phyloP scores from a whole-genome alignment of 345 rosid species.

The Toxicodendron radicans region DNA sequence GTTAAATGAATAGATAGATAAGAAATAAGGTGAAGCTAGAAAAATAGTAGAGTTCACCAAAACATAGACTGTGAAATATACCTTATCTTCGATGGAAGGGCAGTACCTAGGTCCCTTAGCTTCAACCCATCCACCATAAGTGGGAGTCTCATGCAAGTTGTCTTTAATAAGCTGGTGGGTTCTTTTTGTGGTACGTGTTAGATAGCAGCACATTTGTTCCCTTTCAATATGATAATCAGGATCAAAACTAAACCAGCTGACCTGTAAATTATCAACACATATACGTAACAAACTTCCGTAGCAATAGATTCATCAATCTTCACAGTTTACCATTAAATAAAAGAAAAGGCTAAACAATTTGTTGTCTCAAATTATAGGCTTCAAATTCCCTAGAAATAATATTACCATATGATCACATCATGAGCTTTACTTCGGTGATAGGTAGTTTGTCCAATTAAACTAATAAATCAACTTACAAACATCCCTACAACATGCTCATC shows the following conservation, averaged over 20 bases:
- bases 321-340: neutral
- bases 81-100: constrained; percentile 99
- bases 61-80: constrained; percentile 21
- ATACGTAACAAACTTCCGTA: constrained; percentile 25
- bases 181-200: constrained; percentile 78
- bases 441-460: neutral
- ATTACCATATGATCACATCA: neutral
- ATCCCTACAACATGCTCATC: neutral
- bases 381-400: neutral
- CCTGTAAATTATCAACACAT: constrained; percentile 45
- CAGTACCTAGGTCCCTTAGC: constrained; percentile 99
- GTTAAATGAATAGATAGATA: neutral
- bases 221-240: constrained; percentile 81
- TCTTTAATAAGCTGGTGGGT: constrained; percentile 90
- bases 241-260: constrained; percentile 96
- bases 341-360: neutral
- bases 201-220: constrained; percentile 95
- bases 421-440: neutral
- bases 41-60: neutral
- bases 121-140: constrained; percentile 99
- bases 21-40: neutral
- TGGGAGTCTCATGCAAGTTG: constrained; percentile 96
- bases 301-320: constrained; percentile 6
- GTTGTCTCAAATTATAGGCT: neutral
- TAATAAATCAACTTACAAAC: neutral